phyloP scores from a whole-genome alignment of 257 asterid species.

The Hygrophila difformis region DNA sequence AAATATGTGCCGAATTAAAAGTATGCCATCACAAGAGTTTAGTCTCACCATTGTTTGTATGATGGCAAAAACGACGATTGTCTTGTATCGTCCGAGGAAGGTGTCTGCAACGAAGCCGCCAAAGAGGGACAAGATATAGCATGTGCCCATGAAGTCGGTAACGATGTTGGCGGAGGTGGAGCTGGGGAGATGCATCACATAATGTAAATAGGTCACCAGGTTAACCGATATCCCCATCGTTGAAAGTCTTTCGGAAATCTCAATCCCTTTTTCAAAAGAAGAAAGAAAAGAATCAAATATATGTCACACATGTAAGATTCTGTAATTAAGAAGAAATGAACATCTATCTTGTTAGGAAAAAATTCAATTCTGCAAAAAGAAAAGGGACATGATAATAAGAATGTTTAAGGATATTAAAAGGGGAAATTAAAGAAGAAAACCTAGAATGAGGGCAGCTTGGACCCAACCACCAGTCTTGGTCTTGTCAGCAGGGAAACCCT shows the following conservation, averaged over 20 bases:
- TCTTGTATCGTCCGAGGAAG: conserved; percentile 70
- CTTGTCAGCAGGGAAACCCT: conserved; percentile 52
- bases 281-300: no score
- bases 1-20: no score
- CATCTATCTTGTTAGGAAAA: no score
- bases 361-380: no score
- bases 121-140: conserved; percentile 67
- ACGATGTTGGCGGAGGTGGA: conserved; percentile 66
- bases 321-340: no score
- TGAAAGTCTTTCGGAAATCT: conserved; percentile 66
- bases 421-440: no score
- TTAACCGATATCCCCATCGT: conserved; percentile 84
- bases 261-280: no score
- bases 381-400: no score
- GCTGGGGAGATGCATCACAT: conserved; percentile 83
- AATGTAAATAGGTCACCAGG: conserved; percentile 65
- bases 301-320: no score
- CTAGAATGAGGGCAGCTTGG: conserved; percentile 80
- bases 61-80: conserved; percentile 64
- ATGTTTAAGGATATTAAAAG: no score
- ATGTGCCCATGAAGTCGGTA: conserved; percentile 82
- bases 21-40: no score
- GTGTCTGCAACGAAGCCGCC: conserved; percentile 93
- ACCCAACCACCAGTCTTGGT: conserved; percentile 84
- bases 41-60: conserved; percentile 63